These are phyloP conservation scores for Plasmodium gallinaceum DNA, from an alignment of 169 alveolate species.

Conservation along the genomic window DNA sequence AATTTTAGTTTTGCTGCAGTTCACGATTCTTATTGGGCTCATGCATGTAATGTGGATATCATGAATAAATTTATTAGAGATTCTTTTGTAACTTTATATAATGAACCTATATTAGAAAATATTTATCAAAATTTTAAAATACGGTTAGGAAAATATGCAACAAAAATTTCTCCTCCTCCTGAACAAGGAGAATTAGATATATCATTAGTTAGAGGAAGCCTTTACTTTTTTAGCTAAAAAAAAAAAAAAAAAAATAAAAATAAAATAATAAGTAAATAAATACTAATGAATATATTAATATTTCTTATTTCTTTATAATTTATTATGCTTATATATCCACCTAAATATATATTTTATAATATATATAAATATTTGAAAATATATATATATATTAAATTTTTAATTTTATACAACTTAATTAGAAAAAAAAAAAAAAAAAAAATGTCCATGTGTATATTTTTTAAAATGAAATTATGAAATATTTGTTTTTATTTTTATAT, in stretches of 20 bases:
- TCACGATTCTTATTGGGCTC: slow-evolving; percentile 98
- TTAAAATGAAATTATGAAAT: too few species aligned
- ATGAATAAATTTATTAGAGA: slow-evolving; percentile 91
- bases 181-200: slow-evolving; percentile 86
- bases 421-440: too few species aligned
- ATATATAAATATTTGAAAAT: too few species aligned
- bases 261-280: background rate
- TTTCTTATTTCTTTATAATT: background rate
- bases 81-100: slow-evolving; percentile 91
- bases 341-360: too few species aligned
- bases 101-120: slow-evolving; percentile 92
- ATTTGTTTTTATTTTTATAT: too few species aligned
- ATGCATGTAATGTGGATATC: slow-evolving; percentile 93
- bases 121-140: slow-evolving; percentile 85
- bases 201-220: slow-evolving; percentile 76
- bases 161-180: slow-evolving; percentile 87
- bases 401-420: too few species aligned
- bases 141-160: slow-evolving; percentile 83
- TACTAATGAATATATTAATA: background rate
- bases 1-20: slow-evolving; percentile 95
- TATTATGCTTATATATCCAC: background rate
- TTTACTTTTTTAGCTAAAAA: slow-evolving; percentile 80
- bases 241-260: background rate
- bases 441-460: too few species aligned
- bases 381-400: background rate